Evolutionary conservation across 2,329 filamentous ascomycete genomes (phyloP).

Genomic region (Colletotrichum incanum): DNA sequence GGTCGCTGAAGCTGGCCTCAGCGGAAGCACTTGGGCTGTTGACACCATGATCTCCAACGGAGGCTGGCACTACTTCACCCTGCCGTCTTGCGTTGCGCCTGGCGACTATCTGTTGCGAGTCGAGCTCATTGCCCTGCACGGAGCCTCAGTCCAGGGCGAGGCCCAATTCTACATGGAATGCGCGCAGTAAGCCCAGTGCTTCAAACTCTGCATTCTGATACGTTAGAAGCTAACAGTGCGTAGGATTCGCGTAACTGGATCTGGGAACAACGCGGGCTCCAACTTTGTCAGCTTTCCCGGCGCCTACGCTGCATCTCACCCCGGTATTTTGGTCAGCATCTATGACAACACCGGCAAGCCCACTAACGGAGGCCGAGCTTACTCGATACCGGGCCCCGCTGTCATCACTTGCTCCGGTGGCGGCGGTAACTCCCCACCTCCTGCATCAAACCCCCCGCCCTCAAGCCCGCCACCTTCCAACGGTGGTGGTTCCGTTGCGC

Average conservation of each 20-base stretch:
- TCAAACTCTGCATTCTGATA: background rate
- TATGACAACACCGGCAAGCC: constrained; percentile 50
- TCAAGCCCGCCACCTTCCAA: constrained; percentile 31
- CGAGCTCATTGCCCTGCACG: constrained; percentile 60
- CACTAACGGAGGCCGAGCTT: constrained; percentile 49
- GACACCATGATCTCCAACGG: constrained; percentile 45
- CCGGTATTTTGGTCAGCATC: constrained; percentile 51
- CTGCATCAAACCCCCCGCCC: constrained; percentile 8
- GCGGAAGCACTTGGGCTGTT: constrained; percentile 50
- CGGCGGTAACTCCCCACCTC: constrained; percentile 18
- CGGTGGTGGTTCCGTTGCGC: constrained; percentile 34
- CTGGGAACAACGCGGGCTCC: constrained; percentile 40
- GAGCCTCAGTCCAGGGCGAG: constrained; percentile 48
- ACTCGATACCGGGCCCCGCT: constrained; percentile 54
- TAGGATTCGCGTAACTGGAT: constrained; percentile 48
- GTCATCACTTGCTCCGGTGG: constrained; percentile 34
- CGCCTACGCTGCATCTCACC: constrained; percentile 47
- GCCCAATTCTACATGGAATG: constrained; percentile 49
- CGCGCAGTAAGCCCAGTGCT: constrained; percentile 41
- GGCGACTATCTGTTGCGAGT: constrained; percentile 61
- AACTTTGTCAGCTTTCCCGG: constrained; percentile 49
- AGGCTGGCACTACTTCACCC: constrained; percentile 55
- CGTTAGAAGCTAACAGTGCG: background rate
- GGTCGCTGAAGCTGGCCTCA: constrained; percentile 60
- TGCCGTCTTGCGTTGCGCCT: constrained; percentile 57